Base-by-base conservation (phyloP, 2,329 filamentous ascomycete genomes). In the Sarocladium strictum region DNA sequence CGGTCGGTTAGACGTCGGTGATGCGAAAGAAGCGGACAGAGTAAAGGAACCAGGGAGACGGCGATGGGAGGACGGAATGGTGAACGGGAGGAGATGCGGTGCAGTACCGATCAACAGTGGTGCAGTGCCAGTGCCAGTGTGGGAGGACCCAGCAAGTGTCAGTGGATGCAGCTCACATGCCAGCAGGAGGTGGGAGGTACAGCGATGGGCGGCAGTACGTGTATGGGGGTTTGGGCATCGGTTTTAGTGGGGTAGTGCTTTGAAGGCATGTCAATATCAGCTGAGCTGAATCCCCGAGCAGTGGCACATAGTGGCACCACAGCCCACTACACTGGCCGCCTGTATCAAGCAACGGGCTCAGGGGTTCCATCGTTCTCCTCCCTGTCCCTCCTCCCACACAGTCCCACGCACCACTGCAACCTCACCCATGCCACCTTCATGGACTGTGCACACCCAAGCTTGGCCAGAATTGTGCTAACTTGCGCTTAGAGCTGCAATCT, bases 401-500 rank as follows among this genome's bases (percentile, higher is more conserved):
- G 23, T 24, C 27, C 23, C 43, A 47, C 10, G 4, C 9, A 27
- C 23, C 29, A 29, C 43, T 47, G 43, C 43, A 47, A 27, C 14
- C 12, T 17, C n/a, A 23, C 19, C n/a, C 7, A n/a, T 47, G 24
- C 43, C 10, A 29, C 40, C 40, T 43, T 15, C 15, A 43, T 9
- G 40, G 40, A 43, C 40, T 43, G 43, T 29, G 24, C 43, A 38
- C 35, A 3, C 24, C 17, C 43, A 17, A 29, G 17, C 47, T 51
- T 51, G 47, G n/a, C 47, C 47, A 7, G 14, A 47, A 27, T 23
- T 27, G 43, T 47, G 23, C n/a, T 47, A 47, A 27, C 24, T 26
- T 23, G 27, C 47, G 29, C 47, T 43, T 51, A n/a, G 43, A 29
- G 47, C 47, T 51, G 47, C 47, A 51, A n/a, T 23, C n/a, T 35